Conservation (phyloP, 75 land plant species). For the Cryptomeria japonica region DNA sequence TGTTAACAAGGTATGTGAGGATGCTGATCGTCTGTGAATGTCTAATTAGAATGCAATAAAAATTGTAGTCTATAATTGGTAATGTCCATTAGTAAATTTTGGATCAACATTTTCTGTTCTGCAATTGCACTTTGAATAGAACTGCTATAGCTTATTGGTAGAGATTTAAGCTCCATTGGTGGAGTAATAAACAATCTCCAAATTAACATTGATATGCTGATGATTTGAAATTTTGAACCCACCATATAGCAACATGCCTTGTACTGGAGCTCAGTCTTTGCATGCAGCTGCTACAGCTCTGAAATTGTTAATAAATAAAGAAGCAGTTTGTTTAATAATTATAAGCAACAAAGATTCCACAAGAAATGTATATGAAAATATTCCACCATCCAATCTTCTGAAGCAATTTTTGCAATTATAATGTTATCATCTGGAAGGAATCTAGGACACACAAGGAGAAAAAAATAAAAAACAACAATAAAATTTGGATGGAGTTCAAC, state of each 20-base stretch:
- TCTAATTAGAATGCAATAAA: not conserved
- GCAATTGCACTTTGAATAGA: not conserved
- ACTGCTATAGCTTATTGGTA: not conserved
- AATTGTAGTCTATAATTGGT: not conserved
- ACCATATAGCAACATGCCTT: not conserved
- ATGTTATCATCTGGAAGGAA: not conserved
- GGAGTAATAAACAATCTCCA: not conserved
- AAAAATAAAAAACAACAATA: too few relatives aligned
- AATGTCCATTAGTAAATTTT: not conserved
- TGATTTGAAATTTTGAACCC: not conserved
- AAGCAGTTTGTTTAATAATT: not conserved
- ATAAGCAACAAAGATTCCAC: not conserved
- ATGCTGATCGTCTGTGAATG: not conserved
- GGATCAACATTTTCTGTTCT: not conserved
- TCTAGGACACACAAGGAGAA: not conserved
- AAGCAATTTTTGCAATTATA: not conserved
- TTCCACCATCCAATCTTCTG: not conserved
- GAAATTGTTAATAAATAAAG: not conserved
- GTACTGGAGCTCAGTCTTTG: not conserved
- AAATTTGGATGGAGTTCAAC: too few relatives aligned
- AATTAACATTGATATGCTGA: not conserved
- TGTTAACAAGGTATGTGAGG: constrained; percentile 77
- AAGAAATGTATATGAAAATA: not conserved
- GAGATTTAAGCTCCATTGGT: not conserved
- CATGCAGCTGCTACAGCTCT: not conserved